These are phyloP conservation scores for Trichaptum fuscoviolaceum DNA, from an alignment of 768 basidiomycete species.

Conservation along the genomic window DNA sequence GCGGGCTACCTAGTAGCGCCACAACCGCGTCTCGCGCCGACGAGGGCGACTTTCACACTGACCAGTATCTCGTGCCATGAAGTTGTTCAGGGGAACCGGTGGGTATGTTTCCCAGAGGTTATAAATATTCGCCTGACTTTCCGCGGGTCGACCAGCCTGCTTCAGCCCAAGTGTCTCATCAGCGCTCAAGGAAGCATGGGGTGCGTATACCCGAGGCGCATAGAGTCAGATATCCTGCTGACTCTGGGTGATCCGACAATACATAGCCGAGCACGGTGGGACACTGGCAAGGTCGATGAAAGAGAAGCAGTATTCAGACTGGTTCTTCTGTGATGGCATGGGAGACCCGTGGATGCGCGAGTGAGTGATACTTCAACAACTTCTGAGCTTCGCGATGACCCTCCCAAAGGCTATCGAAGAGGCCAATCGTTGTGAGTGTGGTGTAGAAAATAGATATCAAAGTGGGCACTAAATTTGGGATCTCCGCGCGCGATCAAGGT, in stretches of 20 bases:
- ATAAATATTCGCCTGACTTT: not conserved
- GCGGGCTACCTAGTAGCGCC: not conserved
- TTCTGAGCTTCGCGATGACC: not conserved
- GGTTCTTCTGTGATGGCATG: conserved; percentile 10
- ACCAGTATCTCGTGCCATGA: not conserved
- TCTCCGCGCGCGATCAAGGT: conserved; percentile 5
- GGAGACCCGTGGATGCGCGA: conserved; percentile 10
- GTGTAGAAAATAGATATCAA: not conserved
- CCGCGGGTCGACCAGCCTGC: conserved; percentile 2
- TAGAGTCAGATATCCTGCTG: not conserved
- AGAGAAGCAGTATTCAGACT: conserved; percentile 2
- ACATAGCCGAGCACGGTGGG: conserved; percentile 9
- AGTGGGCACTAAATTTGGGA: not conserved
- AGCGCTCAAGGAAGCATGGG: conserved; percentile 1
- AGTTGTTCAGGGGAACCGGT: not conserved
- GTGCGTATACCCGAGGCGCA: conserved; percentile 5
- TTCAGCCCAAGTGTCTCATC: conserved; percentile 7
- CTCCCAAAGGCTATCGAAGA: not conserved
- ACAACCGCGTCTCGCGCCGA: not conserved
- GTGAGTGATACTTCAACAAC: conserved; percentile 2
- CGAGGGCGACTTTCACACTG: not conserved
- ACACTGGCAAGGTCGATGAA: conserved; percentile 4
- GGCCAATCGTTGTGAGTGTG: not conserved
- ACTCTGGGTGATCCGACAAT: not conserved
- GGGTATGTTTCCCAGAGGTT: not conserved